A percentile compares a stretch with the other conserved stretches of the same genome.
phyloP scores from a whole-genome alignment of 495 filamentous ascomycete species.

The Penicillium maclennaniae region DNA sequence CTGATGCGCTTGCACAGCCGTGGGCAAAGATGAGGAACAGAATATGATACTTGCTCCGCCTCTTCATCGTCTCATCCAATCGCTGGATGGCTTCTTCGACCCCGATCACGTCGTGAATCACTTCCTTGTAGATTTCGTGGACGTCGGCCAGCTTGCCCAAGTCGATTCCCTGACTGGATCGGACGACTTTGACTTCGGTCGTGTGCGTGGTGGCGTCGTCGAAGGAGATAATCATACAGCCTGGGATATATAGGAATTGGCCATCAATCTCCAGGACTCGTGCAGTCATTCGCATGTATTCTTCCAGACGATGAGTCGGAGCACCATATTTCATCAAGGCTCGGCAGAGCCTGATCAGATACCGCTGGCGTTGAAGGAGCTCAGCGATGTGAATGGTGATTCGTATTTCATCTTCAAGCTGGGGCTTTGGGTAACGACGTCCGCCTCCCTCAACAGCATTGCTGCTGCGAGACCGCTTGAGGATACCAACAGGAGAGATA shows the following conservation, averaged over 20 bases:
- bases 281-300: constrained; percentile 89
- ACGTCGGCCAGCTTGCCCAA: constrained; percentile 79
- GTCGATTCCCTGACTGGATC: constrained; percentile 72
- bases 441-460: constrained; percentile 28
- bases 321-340: constrained; percentile 84
- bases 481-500: constrained; percentile 33
- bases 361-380: constrained; percentile 73
- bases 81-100: constrained; percentile 76
- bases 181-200: constrained; percentile 86
- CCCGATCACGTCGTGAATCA: constrained; percentile 82
- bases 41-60: constrained; percentile 58
- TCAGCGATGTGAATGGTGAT: constrained; percentile 91
- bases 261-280: constrained; percentile 85
- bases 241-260: constrained; percentile 89
- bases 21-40: constrained; percentile 80
- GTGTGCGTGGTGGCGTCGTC: constrained; percentile 88
- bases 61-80: constrained; percentile 62
- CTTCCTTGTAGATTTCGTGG: constrained; percentile 89
- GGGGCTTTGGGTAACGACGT: constrained; percentile 45
- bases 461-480: constrained; percentile 46
- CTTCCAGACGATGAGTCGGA: constrained; percentile 72
- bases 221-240: constrained; percentile 94
- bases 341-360: constrained; percentile 79
- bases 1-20: constrained; percentile 72
- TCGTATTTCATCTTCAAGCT: constrained; percentile 64